A percentile compares a stretch with the other conserved stretches of the same genome.
These are phyloP conservation scores for Triticum aestivum DNA, from an alignment of 176 grass and related monocot genomes.

Conservation along the genomic window IWGSC_CS_RefSeq_v2.1 NC_057809.1:583460049-583460548, in stretches of 20 bases:
- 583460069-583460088: conserved; percentile 13
- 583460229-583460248: conserved; percentile 92
- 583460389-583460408: conserved; percentile 22
- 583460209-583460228: not conserved
- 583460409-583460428: not conserved
- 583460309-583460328: conserved; percentile 95
- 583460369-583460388: conserved; percentile 49
- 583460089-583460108: not conserved
- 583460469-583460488: conserved; percentile 81
- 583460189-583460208: not conserved
- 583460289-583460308: conserved; percentile 83
- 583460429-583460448: conserved; percentile 3
- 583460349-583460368: conserved; percentile 72
- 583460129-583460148: conserved; percentile 93
- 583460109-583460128: conserved; percentile 82
- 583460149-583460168: conserved; percentile 30
- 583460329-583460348: conserved; percentile 74
- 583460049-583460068: conserved; percentile 12
- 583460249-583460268: conserved; percentile 72
- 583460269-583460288: conserved; percentile 93
- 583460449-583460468: conserved; percentile 85
- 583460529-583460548: conserved; percentile 94
- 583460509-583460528: conserved; percentile 90
- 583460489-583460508: conserved; percentile 97
- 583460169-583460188: not conserved